These are phyloP conservation scores for Epichloe elymi DNA, from an alignment of 2,329 filamentous ascomycete species.

Conservation along the genomic window DNA sequence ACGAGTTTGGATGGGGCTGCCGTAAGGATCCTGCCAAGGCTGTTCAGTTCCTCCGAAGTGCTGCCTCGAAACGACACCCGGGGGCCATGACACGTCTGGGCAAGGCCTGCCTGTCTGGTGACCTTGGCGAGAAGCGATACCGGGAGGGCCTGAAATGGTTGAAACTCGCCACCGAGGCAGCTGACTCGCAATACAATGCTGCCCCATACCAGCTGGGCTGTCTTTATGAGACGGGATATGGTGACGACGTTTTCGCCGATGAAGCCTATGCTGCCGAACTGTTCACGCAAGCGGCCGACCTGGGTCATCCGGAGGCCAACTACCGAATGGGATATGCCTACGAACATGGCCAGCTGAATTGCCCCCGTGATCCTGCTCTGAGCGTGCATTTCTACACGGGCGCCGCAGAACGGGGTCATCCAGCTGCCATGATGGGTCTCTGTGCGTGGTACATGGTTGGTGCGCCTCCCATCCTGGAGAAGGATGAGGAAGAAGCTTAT, in stretches of 20 bases:
- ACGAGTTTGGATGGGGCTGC: conserved; percentile 96
- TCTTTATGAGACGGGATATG: conserved; percentile 85
- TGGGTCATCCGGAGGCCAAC: conserved; percentile 77
- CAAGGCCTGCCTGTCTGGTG: conserved; percentile 77
- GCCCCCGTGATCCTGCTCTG: conserved; percentile 79
- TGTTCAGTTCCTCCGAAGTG: conserved; percentile 81
- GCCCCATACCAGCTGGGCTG: conserved; percentile 84
- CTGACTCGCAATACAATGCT: conserved; percentile 82
- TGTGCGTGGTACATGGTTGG: conserved; percentile 99
- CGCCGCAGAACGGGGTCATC: conserved; percentile 72
- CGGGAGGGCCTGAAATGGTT: conserved; percentile 93
- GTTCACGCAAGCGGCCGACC: conserved; percentile 84
- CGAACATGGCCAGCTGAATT: conserved; percentile 78
- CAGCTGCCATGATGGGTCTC: conserved; percentile 90
- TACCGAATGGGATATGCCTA: conserved; percentile 92
- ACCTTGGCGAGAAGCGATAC: conserved; percentile 78
- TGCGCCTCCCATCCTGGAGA: conserved; percentile 80
- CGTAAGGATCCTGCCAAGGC: conserved; percentile 83
- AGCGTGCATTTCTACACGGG: conserved; percentile 97
- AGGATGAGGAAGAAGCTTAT: conserved; percentile 91
- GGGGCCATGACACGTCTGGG: conserved; percentile 89
- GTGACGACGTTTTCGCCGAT: conserved; percentile 87
- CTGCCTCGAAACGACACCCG: conserved; percentile 86
- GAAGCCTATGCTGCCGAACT: conserved; percentile 83
- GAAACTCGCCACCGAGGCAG: conserved; percentile 80